Conservation (phyloP, 2,329 filamentous ascomycete genomes). For the Tolypocladium ophioglossoides region DNA sequence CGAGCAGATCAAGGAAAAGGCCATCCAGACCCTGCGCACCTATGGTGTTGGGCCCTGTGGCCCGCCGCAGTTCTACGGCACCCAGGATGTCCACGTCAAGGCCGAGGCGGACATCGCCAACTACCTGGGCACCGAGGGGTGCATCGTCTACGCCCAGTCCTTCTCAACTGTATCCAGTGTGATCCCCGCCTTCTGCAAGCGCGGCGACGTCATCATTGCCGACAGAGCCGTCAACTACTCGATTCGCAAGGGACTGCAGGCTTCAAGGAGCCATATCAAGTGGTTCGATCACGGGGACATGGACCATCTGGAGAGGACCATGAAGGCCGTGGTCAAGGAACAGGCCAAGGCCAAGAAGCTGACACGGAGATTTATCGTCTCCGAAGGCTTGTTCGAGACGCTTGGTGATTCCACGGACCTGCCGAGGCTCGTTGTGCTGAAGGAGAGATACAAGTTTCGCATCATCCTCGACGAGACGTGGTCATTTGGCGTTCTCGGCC, state of each 20-base stretch:
- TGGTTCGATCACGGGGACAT: conserved; percentile 98
- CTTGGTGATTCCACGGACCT: conserved; percentile 77
- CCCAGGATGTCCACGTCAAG: conserved; percentile 96
- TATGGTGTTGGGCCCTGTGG: conserved; percentile 97
- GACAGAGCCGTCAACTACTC: conserved; percentile 90
- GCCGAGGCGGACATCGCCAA: conserved; percentile 88
- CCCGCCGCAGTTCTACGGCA: conserved; percentile 95
- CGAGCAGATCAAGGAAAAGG: conserved; percentile 87
- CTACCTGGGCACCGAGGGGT: conserved; percentile 76
- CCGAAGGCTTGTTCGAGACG: conserved; percentile 88
- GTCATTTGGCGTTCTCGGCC: conserved; percentile 90
- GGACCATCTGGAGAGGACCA: conserved; percentile 78
- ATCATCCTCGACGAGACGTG: conserved; percentile 95
- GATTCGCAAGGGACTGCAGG: conserved; percentile 88
- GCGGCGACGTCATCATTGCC: conserved; percentile 93
- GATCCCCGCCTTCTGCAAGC: conserved; percentile 93
- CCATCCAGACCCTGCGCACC: conserved; percentile 82
- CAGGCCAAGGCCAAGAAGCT: conserved; percentile 75
- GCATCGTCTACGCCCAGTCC: conserved; percentile 91
- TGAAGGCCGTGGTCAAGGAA: conserved; percentile 79
- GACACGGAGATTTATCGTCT: conserved; percentile 90
- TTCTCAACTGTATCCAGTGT: conserved; percentile 97
- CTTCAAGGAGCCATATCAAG: conserved; percentile 77
- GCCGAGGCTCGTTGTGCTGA: conserved; percentile 84
- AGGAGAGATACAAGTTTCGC: conserved; percentile 95